Base-by-base conservation (phyloP, 768 basidiomycete genomes). In the Terana coerulea region DNA sequence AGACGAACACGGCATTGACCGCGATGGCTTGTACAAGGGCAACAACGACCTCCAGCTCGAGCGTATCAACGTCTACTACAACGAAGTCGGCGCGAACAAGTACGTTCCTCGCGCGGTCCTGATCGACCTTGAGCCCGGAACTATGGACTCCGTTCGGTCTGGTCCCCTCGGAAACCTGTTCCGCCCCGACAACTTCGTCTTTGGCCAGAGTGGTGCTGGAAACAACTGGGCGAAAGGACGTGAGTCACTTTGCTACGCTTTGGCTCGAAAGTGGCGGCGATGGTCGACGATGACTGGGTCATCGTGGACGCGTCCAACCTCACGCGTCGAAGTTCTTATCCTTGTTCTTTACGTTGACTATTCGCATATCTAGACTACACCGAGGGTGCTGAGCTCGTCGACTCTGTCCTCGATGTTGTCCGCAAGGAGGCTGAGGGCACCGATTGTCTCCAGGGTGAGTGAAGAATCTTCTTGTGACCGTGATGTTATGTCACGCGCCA, bases 141-240 rank as follows among this genome's bases (percentile, higher is more conserved):
- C 91, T 46, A 92, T 93, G 91, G 91, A 93, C 67, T 88, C 91
- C 54, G 84, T 93, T 54, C 89, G 89, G 72, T 86, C 88, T 46
- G 91, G 91, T 46, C 90, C 92, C 61, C 81, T 95, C 49, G 94
- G 95, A 65, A 74, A 75, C 58, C 84, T 98, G 58, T 98, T 97
- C 90, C 86, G 92, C 63, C 95, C 95, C 31, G 95, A 97, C 75
- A 98, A 97, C 81, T 95, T 95, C 66, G 93, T 98, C 64, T 97
- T 95, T 59, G 95, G 94, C 50, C 95, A 98, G 73, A 93, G 85
- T 70, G 94, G 94, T 74, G 95, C 94, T 61, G 95, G 95, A 67
- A 98, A 99, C 84, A 98, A 98, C 77, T 98, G 97, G 97, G 95
- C 97, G 21, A 99, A 98, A 86, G 95, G 95, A 79, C 89, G 88